Evolutionary conservation across 257 asterid genomes (phyloP).

Genomic region (Solanum piurae): DNA sequence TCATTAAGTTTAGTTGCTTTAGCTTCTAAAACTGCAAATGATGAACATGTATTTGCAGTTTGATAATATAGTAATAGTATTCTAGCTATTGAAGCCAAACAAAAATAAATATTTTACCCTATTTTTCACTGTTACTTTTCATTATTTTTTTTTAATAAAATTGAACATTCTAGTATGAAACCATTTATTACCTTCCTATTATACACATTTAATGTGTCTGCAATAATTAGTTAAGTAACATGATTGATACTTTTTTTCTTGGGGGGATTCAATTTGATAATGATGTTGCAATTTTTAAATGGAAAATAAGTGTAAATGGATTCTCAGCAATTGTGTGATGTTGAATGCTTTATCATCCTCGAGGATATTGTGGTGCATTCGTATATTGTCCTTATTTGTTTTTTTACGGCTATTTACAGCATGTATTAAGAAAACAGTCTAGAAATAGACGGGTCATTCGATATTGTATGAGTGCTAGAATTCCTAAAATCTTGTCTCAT

Average conservation of each 20-base stretch:
- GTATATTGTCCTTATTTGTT: not conserved
- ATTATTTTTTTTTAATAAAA: too few relatives aligned
- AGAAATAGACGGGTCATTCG: not conserved
- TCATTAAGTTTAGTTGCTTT: not conserved
- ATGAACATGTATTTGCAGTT: not conserved
- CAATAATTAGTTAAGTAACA: not conserved
- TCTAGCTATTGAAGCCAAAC: not conserved
- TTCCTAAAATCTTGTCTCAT: not conserved
- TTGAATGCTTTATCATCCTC: not conserved
- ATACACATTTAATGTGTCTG: not conserved
- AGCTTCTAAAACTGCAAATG: not conserved
- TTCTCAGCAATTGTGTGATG: not conserved
- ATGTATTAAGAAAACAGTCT: not conserved
- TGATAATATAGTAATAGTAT: not conserved
- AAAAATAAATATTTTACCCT: not conserved
- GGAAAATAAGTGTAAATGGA: not conserved
- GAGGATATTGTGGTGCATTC: not conserved
- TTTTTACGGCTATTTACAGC: not conserved
- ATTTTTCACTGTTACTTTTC: too few relatives aligned
- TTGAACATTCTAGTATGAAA: not conserved
- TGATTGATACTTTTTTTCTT: not conserved
- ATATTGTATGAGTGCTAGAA: not conserved
- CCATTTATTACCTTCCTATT: not conserved
- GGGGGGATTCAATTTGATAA: not conserved
- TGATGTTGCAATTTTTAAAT: not conserved